These are phyloP conservation scores for Stephanodiscus minutulus DNA, from an alignment of 108 stramenopile species.

Conservation along the genomic window DNA sequence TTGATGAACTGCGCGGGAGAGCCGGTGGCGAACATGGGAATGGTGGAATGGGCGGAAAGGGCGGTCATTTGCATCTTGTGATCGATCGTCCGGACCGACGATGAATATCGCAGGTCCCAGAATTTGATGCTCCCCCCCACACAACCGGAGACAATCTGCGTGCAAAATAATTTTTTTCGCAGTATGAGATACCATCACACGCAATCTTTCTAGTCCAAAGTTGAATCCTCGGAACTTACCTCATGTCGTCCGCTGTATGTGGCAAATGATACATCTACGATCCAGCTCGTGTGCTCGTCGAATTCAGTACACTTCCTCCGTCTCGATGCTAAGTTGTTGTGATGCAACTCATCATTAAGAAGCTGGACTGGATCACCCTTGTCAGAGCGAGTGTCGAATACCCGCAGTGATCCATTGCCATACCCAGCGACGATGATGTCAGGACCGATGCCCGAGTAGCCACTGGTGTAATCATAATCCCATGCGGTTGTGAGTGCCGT, in stretches of 20 bases:
- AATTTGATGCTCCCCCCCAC: slow-evolving; percentile 86
- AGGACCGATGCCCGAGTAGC: slow-evolving; percentile 65
- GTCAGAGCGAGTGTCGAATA: slow-evolving; percentile 85
- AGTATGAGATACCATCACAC: neutral
- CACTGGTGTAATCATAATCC: slow-evolving; percentile 55
- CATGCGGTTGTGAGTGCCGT: slow-evolving; percentile 87
- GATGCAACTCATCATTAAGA: slow-evolving; percentile 13
- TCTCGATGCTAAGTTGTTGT: too few relatives aligned
- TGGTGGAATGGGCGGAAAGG: slow-evolving; percentile 83
- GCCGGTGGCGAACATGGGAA: slow-evolving; percentile 91
- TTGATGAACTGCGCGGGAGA: slow-evolving; percentile 96
- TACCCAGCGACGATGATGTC: slow-evolving; percentile 86
- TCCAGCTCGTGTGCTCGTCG: slow-evolving; percentile 82
- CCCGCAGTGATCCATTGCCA: slow-evolving; percentile 82
- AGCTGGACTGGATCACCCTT: slow-evolving; percentile 19
- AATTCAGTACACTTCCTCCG: slow-evolving; percentile 39
- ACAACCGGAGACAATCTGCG: slow-evolving; percentile 84
- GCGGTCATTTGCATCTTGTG: slow-evolving; percentile 93
- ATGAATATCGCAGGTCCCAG: slow-evolving; percentile 90
- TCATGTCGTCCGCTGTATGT: slow-evolving; percentile 66
- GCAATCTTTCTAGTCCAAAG: slow-evolving; percentile 25
- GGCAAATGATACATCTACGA: slow-evolving; percentile 79
- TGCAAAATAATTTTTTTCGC: too few relatives aligned
- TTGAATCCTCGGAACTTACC: slow-evolving; percentile 24
- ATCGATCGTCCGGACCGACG: slow-evolving; percentile 64